Evolutionary conservation across 805 yeast genomes (phyloP).

Genomic region (Zygosaccharomyces bailii): DNA sequence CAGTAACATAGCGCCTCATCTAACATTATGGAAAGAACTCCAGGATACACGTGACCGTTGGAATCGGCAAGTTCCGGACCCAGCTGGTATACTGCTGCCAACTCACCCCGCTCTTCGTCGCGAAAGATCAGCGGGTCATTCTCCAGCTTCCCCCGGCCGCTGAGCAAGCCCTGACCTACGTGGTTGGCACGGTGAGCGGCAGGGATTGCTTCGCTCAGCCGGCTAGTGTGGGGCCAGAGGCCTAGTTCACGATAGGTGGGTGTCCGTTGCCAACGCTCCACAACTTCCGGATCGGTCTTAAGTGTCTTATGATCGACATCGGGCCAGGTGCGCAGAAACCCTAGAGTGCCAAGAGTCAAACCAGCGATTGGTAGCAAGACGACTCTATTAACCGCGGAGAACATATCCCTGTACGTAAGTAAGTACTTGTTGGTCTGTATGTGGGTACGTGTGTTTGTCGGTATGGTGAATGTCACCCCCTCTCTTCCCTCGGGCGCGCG

Average conservation of each 20-base stretch:
- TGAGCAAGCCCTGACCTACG: slow-evolving; percentile 68
- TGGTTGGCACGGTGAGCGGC: slow-evolving; percentile 57
- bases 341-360: slow-evolving; percentile 28
- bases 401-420: background rate
- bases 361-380: slow-evolving; percentile 33
- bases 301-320: slow-evolving; percentile 18
- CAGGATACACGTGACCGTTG: slow-evolving; percentile 76
- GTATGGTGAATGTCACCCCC: background rate
- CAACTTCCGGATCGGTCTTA: slow-evolving; percentile 8
- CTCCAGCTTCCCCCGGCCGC: slow-evolving; percentile 63
- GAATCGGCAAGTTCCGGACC: slow-evolving; percentile 64
- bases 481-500: background rate
- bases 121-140: slow-evolving; percentile 71
- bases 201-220: slow-evolving; percentile 50
- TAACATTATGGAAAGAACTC: slow-evolving; percentile 69
- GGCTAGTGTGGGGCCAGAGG: slow-evolving; percentile 11
- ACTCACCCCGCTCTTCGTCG: slow-evolving; percentile 47
- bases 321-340: slow-evolving; percentile 36
- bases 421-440: background rate
- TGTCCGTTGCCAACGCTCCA: slow-evolving; percentile 7
- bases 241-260: background rate
- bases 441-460: background rate
- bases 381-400: slow-evolving; percentile 16
- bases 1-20: slow-evolving; percentile 85
- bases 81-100: slow-evolving; percentile 65